Evolutionary conservation across 768 basidiomycete species (phyloP).

Genomic region (Mycena pura): DNA sequence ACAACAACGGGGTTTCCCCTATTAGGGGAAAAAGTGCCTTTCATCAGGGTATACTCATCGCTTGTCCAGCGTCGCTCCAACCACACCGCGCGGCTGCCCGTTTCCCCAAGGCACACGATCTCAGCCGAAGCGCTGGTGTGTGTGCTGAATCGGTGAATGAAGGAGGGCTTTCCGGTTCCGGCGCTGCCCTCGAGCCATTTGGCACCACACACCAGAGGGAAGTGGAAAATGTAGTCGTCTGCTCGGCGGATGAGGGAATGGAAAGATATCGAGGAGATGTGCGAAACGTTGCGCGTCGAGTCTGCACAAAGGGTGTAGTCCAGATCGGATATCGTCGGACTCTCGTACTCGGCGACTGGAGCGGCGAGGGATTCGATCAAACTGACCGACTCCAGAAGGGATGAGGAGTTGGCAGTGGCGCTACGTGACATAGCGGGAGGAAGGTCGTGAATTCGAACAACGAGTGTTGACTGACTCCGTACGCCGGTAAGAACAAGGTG

Average conservation of each 20-base stretch:
- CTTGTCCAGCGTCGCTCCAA: slow-evolving; percentile 57
- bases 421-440: slow-evolving; percentile 20
- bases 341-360: slow-evolving; percentile 19
- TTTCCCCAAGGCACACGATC: slow-evolving; percentile 46
- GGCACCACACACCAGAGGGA: slow-evolving; percentile 17
- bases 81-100: slow-evolving; percentile 59
- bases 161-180: background rate
- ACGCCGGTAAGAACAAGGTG: slow-evolving; percentile 42
- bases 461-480: slow-evolving; percentile 33
- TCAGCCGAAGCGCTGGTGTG: slow-evolving; percentile 35
- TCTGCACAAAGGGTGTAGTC: slow-evolving; percentile 30
- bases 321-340: slow-evolving; percentile 12
- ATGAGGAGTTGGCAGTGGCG: background rate
- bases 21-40: slow-evolving; percentile 47
- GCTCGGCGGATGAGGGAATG: slow-evolving; percentile 22
- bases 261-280: slow-evolving; percentile 30
- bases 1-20: slow-evolving; percentile 31
- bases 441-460: slow-evolving; percentile 39
- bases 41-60: slow-evolving; percentile 57
- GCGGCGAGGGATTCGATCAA: slow-evolving; percentile 3
- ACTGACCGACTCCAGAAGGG: background rate
- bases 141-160: slow-evolving; percentile 30
- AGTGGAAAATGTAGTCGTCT: slow-evolving; percentile 28
- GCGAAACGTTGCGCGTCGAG: slow-evolving; percentile 16
- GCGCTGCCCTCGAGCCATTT: slow-evolving; percentile 3